These are phyloP conservation scores for Polychaeton citri DNA, from an alignment of 2,329 filamentous ascomycete species.

Conservation along the genomic window DNA sequence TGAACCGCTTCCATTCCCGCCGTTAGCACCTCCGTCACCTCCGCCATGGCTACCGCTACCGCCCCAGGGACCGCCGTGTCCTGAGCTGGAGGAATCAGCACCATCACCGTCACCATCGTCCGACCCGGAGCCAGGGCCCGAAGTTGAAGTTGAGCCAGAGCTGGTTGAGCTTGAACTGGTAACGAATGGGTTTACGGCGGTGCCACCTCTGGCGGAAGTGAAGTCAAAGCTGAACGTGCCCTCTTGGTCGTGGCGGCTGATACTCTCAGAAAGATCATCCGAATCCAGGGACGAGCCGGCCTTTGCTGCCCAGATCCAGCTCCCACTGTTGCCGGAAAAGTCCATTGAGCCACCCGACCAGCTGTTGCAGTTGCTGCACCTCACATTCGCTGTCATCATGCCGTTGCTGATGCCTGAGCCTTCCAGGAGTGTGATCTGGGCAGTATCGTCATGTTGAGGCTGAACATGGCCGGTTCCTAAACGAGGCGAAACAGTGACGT, in stretches of 20 bases:
- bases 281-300: conserved; percentile 35
- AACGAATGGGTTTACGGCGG: conserved; percentile 30
- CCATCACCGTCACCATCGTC: not conserved
- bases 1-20: not conserved
- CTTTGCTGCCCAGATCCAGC: conserved; percentile 39
- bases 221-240: conserved; percentile 35
- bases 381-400: conserved; percentile 43
- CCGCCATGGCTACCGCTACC: not conserved
- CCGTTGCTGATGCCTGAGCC: conserved; percentile 40
- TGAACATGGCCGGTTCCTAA: conserved; percentile 29
- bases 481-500: conserved; percentile 45
- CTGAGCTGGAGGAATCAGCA: not conserved
- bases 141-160: not conserved
- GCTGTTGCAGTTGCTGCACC: conserved; percentile 39
- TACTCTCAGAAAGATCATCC: conserved; percentile 28
- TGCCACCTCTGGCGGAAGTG: conserved; percentile 36
- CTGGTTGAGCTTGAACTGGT: conserved; percentile 8
- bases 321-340: conserved; percentile 28
- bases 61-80: not conserved
- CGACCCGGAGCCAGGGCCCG: not conserved
- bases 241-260: conserved; percentile 32
- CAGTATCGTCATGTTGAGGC: conserved; percentile 29
- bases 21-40: not conserved
- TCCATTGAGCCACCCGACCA: conserved; percentile 41
- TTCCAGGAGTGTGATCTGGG: conserved; percentile 36